These are phyloP conservation scores for Discostella pseudostelligera DNA, from an alignment of 108 stramenopile genomes.

Conservation along the genomic window DNA sequence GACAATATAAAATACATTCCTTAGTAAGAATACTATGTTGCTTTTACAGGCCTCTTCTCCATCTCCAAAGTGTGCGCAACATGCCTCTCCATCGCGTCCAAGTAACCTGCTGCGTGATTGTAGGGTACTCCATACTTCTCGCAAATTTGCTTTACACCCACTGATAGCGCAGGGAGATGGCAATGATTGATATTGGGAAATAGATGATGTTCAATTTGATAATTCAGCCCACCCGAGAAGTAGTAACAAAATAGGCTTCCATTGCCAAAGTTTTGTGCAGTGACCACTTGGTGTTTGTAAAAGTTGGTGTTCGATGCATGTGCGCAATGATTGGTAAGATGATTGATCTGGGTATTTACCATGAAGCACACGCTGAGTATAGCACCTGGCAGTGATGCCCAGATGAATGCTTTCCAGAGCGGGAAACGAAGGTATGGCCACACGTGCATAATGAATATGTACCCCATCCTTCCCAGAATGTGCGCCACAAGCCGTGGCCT, in stretches of 20 bases:
- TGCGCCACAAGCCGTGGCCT: constrained; percentile 33
- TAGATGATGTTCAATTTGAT: constrained; percentile 58
- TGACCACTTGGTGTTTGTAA: constrained; percentile 52
- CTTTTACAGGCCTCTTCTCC: constrained; percentile 24
- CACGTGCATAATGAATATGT: constrained; percentile 32
- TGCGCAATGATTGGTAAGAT: constrained; percentile 35
- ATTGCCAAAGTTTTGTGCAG: constrained; percentile 61
- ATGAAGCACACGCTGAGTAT: constrained; percentile 54
- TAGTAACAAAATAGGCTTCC: constrained; percentile 34
- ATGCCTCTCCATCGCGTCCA: constrained; percentile 44
- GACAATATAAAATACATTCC: background rate
- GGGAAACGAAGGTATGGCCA: constrained; percentile 54
- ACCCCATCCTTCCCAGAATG: constrained; percentile 36
- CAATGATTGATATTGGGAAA: constrained; percentile 61
- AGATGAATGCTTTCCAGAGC: constrained; percentile 50
- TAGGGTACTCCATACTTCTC: constrained; percentile 50
- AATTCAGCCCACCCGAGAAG: constrained; percentile 53
- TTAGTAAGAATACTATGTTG: background rate
- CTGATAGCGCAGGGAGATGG: constrained; percentile 39
- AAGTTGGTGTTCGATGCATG: constrained; percentile 51
- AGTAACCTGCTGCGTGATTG: constrained; percentile 42
- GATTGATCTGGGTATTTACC: constrained; percentile 60
- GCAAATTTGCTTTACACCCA: constrained; percentile 46
- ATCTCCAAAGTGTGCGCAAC: constrained; percentile 46
- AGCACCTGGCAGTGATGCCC: constrained; percentile 40